Base-by-base conservation (phyloP, 2,329 filamentous ascomycete genomes). In the Endocalyx cinctus region DNA sequence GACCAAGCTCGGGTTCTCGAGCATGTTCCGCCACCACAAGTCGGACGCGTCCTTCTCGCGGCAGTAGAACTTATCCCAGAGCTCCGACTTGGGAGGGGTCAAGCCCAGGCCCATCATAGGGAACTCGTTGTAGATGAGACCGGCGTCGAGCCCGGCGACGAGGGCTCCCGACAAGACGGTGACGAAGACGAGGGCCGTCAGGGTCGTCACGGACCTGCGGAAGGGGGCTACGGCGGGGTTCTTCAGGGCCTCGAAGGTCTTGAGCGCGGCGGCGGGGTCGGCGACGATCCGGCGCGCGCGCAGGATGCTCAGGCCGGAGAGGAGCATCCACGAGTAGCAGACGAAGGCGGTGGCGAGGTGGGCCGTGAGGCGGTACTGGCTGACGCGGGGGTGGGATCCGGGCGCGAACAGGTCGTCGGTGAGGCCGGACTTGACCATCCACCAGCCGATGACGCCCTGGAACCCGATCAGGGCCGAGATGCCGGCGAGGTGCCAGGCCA, bases 61-160 rank as follows among this genome's bases (percentile, higher is more conserved):
- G 37, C 80, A 82, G 73, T 96, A 96, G 66, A 87, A 94, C 23
- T 76, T 69, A 53, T 90, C 82, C 60, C 87, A 88, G 19, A 97
- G 79, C 65, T 97, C 90, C 8, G 77, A 72, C 53, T 74, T 78
- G 1, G 90, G 90, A 2, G 90, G 90, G 1, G 87, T 73, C 15
- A 94, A 67, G 10, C 88, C 87, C 4, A 78, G 63, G 7, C 92
- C 92, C 92, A 98, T 98, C 63, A 77, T 86, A 6, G 92, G 92
- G 60, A 98, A 97, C 62, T 98, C 88, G 59, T 98, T 98, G 71
- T 98, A 98, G 63, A 98, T 97, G 36, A 98, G 72, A 7, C 92
- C 92, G 7, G 92, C 92, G 56, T 98, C 92, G 11, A 98, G 80
- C 19, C 92, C 92, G 6, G 92, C 92, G 19, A 98, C 92, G 3